Base-by-base conservation (phyloP, 768 basidiomycete genomes). In the Mycena amicta region DNA sequence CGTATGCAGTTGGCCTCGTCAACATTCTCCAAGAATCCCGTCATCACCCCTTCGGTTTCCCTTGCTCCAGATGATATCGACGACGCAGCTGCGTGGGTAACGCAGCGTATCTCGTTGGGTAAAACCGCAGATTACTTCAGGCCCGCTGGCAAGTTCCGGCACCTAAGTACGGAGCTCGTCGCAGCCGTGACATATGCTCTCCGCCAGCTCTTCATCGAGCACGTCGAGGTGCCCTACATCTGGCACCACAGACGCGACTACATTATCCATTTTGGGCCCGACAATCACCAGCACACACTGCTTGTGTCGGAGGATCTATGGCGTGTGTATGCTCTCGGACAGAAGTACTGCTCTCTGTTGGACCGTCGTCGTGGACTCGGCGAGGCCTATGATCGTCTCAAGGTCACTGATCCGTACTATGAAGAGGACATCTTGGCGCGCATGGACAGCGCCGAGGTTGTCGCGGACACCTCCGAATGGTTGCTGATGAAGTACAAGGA, bases 161-260 rank as follows among this genome's bases (percentile, higher is more conserved):
- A 83, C 41, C 83, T 92, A 57, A 82, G 88, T 39, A 77, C 81
- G 29, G 82, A 86, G 8, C 78, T 97, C 57, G 86, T 93, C 56
- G 74, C 84, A 59, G 92, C 95, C 3, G 91, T 98, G 58, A 85
- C 88, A 1, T 84, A 80, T 63, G 86, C 89, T 47, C 80, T 99
- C 31, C 82, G 86, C 30, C 92, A 86, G 70, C 80, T 98, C 54
- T 95, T 98, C 72, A 74, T 93, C 50, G 86, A 93, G 41, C 86
- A 92, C 66, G 89, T 91, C 62, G 97, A 99, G 71, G 95, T 98
- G 5, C 94, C 97, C 0, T 95, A 94, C 74, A 87, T 98, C 61
- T 97, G 91, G 90, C 85, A 87, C 18, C 93, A 98, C 78, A 92
- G 92, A 67, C 84, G 92, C 33, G 97, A 99, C 71, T 89, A 92